A percentile compares a stretch with the other conserved stretches of the same genome.
phyloP scores from a whole-genome alignment of 352 stramenopile species.

The Globisporangium mamillatum region DNA sequence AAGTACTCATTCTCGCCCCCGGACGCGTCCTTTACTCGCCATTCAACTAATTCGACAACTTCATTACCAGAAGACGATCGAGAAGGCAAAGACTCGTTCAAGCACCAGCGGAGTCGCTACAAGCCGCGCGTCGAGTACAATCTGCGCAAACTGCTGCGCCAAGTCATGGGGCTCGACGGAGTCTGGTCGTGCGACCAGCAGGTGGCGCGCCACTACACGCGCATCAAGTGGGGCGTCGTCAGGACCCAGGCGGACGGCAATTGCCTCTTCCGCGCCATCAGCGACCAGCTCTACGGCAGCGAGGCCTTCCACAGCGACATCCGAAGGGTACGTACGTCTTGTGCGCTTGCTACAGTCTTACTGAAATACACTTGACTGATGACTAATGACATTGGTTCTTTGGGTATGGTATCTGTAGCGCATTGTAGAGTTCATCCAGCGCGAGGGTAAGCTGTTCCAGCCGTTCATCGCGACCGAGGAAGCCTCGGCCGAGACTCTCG shows the following conservation, averaged over 20 bases:
- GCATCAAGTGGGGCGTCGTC: conserved; percentile 30
- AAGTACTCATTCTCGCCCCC: conserved; percentile 1
- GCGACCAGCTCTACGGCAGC: conserved; percentile 52
- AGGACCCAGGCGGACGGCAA: conserved; percentile 41
- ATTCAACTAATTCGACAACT: neutral
- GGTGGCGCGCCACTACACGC: conserved; percentile 35
- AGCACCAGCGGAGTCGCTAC: neutral
- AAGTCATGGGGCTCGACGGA: conserved; percentile 17
- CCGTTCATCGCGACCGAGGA: conserved; percentile 34
- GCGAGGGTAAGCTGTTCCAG: conserved; percentile 33
- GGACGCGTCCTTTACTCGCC: conserved; percentile 3
- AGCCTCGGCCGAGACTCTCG: conserved; percentile 9
- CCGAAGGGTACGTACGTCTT: conserved; percentile 18
- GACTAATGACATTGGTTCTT: neutral
- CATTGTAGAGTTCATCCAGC: conserved; percentile 43
- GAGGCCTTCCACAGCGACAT: conserved; percentile 44
- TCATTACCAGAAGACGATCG: neutral
- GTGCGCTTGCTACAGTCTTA: neutral
- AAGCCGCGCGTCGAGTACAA: conserved; percentile 20
- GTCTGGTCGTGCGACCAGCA: conserved; percentile 40
- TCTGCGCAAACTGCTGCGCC: conserved; percentile 19
- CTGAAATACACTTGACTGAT: neutral
- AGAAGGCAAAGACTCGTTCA: neutral
- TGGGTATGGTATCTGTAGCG: conserved; percentile 9
- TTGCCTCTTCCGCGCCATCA: conserved; percentile 56